Base-by-base conservation (phyloP, 306 rosid genomes). In the Prunus dulcis region DNA sequence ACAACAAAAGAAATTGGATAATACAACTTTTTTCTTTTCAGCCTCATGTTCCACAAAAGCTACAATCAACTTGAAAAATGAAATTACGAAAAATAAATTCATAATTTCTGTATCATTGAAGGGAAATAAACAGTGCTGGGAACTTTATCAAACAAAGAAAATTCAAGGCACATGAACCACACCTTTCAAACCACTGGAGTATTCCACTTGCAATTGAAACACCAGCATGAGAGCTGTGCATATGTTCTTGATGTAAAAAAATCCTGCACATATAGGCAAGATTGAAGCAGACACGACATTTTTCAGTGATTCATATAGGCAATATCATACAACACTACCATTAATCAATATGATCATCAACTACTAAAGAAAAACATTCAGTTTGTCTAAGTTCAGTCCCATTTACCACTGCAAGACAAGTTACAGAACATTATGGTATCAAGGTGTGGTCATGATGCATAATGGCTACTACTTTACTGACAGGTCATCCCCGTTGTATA, bases 131-230 rank as follows among this genome's bases (percentile, higher is more conserved):
- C 25, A 64, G 20, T 43, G 28, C 51, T 27, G 58, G 2, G 10
- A 50, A 52, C 4, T 17, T 49, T 50, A 27, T 2, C 5, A 17
- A 2, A 49, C 7, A 13, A 38, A 73, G n/a, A 18, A 43, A 9
- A 45, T 22, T 73, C 25, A 58, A 15, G 18, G 41, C 13, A 23
- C 19, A 43, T 14, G 23, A 67, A 67, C 47, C 68, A 56, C 38
- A 78, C 77, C 82, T 71, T 71, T 9, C 1, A 71, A 27, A 25
- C 15, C 55, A 38, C 56, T 20, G 49, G 47, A 63, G 49, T 20
- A 18, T 38, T 22, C 82, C 55, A 71, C 46, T 62, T 27, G 77
- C 77, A 71, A 41, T 47, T 70, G 46, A 50, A 20, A 18, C 34
- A 78, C 66, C 43, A 45, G 65, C 10, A 71, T 3, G 46, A 50